Evolutionary conservation across 116 monocot species (phyloP), one percentile per base, ranked within the genome.

Genomic region (Phalaenopsis hybrid): DNA sequence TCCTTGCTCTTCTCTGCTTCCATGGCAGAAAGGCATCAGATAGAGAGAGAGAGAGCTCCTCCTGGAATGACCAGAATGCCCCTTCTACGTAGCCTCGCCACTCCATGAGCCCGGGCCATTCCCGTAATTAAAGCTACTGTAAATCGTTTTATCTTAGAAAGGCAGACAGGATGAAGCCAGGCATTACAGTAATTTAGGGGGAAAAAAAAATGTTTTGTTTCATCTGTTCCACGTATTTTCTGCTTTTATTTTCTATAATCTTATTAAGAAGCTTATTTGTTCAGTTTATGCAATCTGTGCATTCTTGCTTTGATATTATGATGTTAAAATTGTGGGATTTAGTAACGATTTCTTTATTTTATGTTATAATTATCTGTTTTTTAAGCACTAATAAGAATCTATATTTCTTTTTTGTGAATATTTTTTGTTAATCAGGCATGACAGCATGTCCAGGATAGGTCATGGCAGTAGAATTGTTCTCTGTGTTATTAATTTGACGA

Each of bases 131-230:
- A 23, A 63, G 23, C 6, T 0, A n/a, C 63, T 63, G 7, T 9
- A 63, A 4, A 63, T 63, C 21, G 4, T 63, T 63, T 63, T 63
- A 21, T 21, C 23, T 23, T 63, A 11, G 18, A 12, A 63, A 63
- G 63, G 63, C 63, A 63, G 21, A 63, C 63, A 63, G 63, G 63
- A 23, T 63, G 63, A 23, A 63, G 63, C 63, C 63, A 63, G 63
- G 63, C 63, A 63, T 63, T 23, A 63, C 8, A 21, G 6, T 5
- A 61, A 23, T 11, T 11, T 31, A 31, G 31, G 0, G 31, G 31
- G 31, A 63, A 25, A 23, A 9, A 63, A 6, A 6, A 41, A 28
- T 28, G 16, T 1, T 59, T 59, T 59, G 59, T 59, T 18, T 6
- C 15, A 15, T 59, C n/a, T 59, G 15, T 59, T 59, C 59, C 59